These are phyloP conservation scores for Themeda triandra DNA, from an alignment of 176 grass and related monocot genomes.

Conservation along the genomic window DNA sequence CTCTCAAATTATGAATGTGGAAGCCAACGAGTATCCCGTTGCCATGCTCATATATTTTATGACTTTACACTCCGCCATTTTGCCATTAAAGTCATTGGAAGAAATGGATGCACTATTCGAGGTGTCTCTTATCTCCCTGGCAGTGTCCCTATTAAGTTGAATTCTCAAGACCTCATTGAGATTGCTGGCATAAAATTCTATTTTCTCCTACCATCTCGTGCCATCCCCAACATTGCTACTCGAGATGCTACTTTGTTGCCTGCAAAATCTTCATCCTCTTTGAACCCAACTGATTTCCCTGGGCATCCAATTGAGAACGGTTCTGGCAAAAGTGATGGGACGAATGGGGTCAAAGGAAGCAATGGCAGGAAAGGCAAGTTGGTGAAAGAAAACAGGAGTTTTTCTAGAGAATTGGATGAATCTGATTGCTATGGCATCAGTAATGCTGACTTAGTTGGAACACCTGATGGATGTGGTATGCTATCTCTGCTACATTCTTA, in stretches of 20 bases:
- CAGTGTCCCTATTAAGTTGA: constrained; percentile 54
- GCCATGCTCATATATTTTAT: constrained; percentile 76
- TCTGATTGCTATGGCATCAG: not conserved
- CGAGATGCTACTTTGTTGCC: not conserved
- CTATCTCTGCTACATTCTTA: not conserved
- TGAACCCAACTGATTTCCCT: not conserved
- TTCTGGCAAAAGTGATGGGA: not conserved
- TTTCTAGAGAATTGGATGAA: too few species aligned
- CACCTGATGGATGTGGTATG: constrained; percentile 8
- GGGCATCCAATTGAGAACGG: not conserved
- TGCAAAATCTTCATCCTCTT: not conserved
- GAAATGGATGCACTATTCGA: constrained; percentile 50
- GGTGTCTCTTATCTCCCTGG: constrained; percentile 1
- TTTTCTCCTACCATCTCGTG: constrained; percentile 59
- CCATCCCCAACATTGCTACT: constrained; percentile 22
- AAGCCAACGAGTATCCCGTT: constrained; percentile 38
- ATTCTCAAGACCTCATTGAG: constrained; percentile 64
- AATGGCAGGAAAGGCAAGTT: not conserved
- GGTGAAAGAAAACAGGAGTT: too few species aligned
- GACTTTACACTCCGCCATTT: constrained; percentile 59
- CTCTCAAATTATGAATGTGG: constrained; percentile 27
- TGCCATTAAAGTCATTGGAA: constrained; percentile 50
- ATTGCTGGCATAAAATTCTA: constrained; percentile 60
- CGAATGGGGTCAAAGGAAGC: not conserved
- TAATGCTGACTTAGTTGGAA: not conserved